Evolutionary conservation across 225 moss, liverwort and hornwort genomes (phyloP).

Genomic region (Bryoerythrophyllum caledonicum): DNA sequence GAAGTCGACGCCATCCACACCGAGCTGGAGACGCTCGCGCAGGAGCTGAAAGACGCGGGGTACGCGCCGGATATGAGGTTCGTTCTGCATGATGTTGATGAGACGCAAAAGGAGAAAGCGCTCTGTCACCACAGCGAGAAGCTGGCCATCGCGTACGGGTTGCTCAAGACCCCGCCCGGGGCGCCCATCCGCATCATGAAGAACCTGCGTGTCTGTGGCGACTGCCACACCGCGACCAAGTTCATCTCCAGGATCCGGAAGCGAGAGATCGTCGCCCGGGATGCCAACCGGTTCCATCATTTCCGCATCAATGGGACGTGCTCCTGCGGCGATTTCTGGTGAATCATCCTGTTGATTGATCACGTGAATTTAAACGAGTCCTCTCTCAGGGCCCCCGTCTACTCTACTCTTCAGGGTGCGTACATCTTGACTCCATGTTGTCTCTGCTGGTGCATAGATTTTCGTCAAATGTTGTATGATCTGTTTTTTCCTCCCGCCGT

Average conservation of each 20-base stretch:
- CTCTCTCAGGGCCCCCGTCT: not conserved
- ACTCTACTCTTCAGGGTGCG: not conserved
- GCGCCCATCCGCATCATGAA: conserved; percentile 45
- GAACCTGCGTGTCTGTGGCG: conserved; percentile 59
- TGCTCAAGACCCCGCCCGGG: conserved; percentile 42
- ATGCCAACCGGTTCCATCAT: conserved; percentile 54
- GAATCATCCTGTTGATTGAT: not conserved
- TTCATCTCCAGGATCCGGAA: conserved; percentile 53
- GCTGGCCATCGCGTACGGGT: conserved; percentile 54
- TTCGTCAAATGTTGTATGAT: not conserved
- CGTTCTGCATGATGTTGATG: conserved; percentile 55
- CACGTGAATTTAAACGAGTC: conserved; percentile 7
- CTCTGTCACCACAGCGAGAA: conserved; percentile 63
- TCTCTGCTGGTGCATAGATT: not conserved
- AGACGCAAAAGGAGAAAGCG: conserved; percentile 35
- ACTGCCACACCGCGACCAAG: conserved; percentile 52
- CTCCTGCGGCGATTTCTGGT: conserved; percentile 65
- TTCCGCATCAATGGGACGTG: conserved; percentile 42
- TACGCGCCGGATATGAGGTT: conserved; percentile 51
- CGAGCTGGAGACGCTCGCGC: conserved; percentile 35
- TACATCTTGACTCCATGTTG: not conserved
- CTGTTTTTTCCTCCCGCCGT: not conserved
- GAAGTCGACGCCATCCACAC: conserved; percentile 36
- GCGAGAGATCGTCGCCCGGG: conserved; percentile 50
- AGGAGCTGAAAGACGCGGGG: conserved; percentile 40